These are phyloP conservation scores for Angomonas deanei DNA, from an alignment of 208 protist genomes.

Conservation along the genomic window DNA sequence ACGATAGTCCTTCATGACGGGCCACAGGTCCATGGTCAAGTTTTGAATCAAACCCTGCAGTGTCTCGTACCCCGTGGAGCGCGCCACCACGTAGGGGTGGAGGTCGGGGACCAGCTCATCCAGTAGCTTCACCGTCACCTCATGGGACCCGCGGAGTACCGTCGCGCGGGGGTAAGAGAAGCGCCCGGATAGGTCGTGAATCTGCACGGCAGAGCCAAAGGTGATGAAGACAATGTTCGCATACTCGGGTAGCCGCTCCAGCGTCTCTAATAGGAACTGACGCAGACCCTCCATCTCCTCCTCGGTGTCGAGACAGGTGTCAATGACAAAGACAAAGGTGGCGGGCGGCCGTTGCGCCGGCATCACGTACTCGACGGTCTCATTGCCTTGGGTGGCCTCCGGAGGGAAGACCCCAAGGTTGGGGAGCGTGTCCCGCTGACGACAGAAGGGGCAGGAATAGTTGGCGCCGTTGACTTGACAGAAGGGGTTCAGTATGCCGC, in stretches of 20 bases:
- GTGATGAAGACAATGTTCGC: slow-evolving; percentile 96
- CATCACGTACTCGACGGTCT: slow-evolving; percentile 95
- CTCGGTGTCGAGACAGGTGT: slow-evolving; percentile 94
- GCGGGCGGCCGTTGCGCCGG: slow-evolving; percentile 36
- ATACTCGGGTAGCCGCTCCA: slow-evolving; percentile 92
- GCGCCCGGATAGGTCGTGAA: slow-evolving; percentile 70
- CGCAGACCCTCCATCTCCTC: slow-evolving; percentile 92
- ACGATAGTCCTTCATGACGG: slow-evolving; percentile 87
- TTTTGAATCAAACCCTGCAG: slow-evolving; percentile 93
- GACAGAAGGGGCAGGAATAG: slow-evolving; percentile 96
- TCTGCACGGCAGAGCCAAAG: slow-evolving; percentile 94
- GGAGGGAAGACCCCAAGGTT: slow-evolving; percentile 80
- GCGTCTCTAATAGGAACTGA: slow-evolving; percentile 87
- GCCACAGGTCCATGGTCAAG: slow-evolving; percentile 94
- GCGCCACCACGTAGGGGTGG: slow-evolving; percentile 71
- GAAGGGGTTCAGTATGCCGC: slow-evolving; percentile 93
- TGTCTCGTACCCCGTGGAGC: slow-evolving; percentile 45
- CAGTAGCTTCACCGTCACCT: slow-evolving; percentile 58
- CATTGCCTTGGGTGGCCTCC: slow-evolving; percentile 88
- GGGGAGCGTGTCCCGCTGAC: slow-evolving; percentile 92
- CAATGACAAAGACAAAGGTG: slow-evolving; percentile 96
- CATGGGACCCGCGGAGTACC: slow-evolving; percentile 72
- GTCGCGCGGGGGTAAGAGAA: slow-evolving; percentile 81
- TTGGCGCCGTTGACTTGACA: slow-evolving; percentile 59
- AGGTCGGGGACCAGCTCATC: slow-evolving; percentile 38